Conservation (phyloP, 192 early-diverging fungal species). For the Backusella westeae region DNA sequence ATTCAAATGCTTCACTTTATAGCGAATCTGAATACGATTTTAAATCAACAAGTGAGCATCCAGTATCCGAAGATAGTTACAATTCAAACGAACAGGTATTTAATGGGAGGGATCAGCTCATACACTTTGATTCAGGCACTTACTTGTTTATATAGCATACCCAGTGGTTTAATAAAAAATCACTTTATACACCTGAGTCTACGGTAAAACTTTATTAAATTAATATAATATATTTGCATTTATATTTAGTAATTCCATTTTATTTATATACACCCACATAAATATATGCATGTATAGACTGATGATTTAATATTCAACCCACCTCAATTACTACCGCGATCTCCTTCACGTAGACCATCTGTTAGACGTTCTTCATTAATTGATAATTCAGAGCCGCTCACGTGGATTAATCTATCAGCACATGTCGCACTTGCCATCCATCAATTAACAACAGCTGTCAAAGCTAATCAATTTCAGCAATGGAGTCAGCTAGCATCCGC, state of each 20-base stretch:
- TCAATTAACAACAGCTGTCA: slow-evolving; percentile 50
- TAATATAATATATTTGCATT: background rate
- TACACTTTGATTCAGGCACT: background rate
- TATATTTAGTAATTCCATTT: background rate
- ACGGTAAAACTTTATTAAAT: background rate
- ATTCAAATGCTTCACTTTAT: background rate
- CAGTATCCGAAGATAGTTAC: background rate
- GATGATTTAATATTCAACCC: slow-evolving; percentile 12
- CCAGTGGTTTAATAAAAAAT: slow-evolving; percentile 4
- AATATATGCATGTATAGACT: background rate
- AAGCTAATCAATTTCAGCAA: slow-evolving; percentile 49
- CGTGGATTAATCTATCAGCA: slow-evolving; percentile 53
- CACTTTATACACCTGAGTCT: slow-evolving; percentile 3
- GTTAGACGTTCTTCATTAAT: slow-evolving; percentile 16
- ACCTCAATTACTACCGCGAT: slow-evolving; percentile 12
- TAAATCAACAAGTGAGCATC: background rate
- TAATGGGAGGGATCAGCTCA: background rate
- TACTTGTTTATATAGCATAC: background rate
- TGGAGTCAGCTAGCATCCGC: slow-evolving; percentile 57
- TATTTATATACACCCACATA: background rate
- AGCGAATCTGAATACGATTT: slow-evolving; percentile 4
- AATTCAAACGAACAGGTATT: slow-evolving; percentile 2
- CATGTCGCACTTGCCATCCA: slow-evolving; percentile 52
- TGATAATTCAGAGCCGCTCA: slow-evolving; percentile 29
- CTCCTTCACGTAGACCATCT: slow-evolving; percentile 17